Evolutionary conservation across 1,139 yeast species (phyloP).

Genomic region (Lodderomyces pseudojiufengensis): DNA sequence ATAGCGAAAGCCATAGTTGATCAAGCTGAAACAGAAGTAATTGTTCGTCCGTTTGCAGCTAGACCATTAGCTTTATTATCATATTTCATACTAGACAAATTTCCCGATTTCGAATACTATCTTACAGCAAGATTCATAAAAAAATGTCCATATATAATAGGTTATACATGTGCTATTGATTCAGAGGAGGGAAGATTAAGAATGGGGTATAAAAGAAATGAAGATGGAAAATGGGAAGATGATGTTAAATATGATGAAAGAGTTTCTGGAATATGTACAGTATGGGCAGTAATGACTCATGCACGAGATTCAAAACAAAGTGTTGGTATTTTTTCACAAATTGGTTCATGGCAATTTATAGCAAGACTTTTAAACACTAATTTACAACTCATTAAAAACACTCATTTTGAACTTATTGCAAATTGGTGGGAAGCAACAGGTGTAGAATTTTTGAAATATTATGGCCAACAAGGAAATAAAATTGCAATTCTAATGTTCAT

Average conservation of each 20-base stretch:
- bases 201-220: constrained; percentile 83
- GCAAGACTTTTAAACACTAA: constrained; percentile 68
- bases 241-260: constrained; percentile 76
- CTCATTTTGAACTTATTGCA: constrained; percentile 69
- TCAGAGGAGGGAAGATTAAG: constrained; percentile 77
- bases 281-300: constrained; percentile 72
- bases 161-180: constrained; percentile 67
- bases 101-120: constrained; percentile 64
- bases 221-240: constrained; percentile 72
- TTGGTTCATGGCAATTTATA: constrained; percentile 70
- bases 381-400: constrained; percentile 47
- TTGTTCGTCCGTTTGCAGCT: constrained; percentile 75
- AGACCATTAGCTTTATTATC: constrained; percentile 74
- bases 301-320: constrained; percentile 20
- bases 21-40: constrained; percentile 91
- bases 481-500: constrained; percentile 36
- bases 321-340: constrained; percentile 18
- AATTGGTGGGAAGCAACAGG: constrained; percentile 95
- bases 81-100: constrained; percentile 47
- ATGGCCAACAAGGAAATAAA: constrained; percentile 70
- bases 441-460: constrained; percentile 46
- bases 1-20: constrained; percentile 80
- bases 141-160: constrained; percentile 86
- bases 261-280: constrained; percentile 76
- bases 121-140: constrained; percentile 80